phyloP scores from a whole-genome alignment of 768 basidiomycete species.

The Lentinula boryana region DNA sequence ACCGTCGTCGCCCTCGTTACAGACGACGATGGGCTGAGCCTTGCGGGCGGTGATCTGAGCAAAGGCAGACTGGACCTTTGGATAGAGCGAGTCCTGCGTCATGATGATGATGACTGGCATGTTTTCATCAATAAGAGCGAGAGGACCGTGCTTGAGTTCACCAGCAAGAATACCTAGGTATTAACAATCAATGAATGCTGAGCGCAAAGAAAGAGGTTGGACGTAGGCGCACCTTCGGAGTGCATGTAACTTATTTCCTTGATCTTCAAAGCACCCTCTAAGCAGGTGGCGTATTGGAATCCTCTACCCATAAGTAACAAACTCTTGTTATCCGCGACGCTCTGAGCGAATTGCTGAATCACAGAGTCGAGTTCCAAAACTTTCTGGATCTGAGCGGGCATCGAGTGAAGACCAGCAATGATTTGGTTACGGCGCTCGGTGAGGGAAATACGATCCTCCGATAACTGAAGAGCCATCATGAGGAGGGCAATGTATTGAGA shows the following conservation, averaged over 20 bases:
- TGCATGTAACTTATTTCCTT: slow-evolving; percentile 98
- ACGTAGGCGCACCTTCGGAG: slow-evolving; percentile 49
- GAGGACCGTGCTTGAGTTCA: slow-evolving; percentile 97
- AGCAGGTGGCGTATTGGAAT: slow-evolving; percentile 97
- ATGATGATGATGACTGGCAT: slow-evolving; percentile 99
- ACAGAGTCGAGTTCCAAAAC: slow-evolving; percentile 75
- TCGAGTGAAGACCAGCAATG: slow-evolving; percentile 87
- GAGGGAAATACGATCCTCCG: slow-evolving; percentile 94
- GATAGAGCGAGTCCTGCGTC: slow-evolving; percentile 97
- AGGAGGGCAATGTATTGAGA: slow-evolving; percentile 97
- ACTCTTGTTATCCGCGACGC: slow-evolving; percentile 76
- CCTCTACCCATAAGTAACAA: slow-evolving; percentile 96
- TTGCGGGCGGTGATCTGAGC: slow-evolving; percentile 97
- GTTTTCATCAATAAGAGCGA: slow-evolving; percentile 97
- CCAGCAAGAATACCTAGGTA: slow-evolving; percentile 84
- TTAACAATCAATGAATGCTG: slow-evolving; percentile 2
- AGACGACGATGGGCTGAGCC: slow-evolving; percentile 91
- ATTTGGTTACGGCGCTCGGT: slow-evolving; percentile 87
- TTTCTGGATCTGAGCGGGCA: slow-evolving; percentile 84
- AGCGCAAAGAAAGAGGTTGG: not conserved
- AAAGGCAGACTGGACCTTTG: slow-evolving; percentile 96
- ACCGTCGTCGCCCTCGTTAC: slow-evolving; percentile 85
- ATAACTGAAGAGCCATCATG: slow-evolving; percentile 98
- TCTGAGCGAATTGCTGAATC: slow-evolving; percentile 80
- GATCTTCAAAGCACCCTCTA: slow-evolving; percentile 98